These are phyloP conservation scores for Gonium pectorale DNA, from an alignment of 139 green algal genomes.

Conservation along the genomic window DNA sequence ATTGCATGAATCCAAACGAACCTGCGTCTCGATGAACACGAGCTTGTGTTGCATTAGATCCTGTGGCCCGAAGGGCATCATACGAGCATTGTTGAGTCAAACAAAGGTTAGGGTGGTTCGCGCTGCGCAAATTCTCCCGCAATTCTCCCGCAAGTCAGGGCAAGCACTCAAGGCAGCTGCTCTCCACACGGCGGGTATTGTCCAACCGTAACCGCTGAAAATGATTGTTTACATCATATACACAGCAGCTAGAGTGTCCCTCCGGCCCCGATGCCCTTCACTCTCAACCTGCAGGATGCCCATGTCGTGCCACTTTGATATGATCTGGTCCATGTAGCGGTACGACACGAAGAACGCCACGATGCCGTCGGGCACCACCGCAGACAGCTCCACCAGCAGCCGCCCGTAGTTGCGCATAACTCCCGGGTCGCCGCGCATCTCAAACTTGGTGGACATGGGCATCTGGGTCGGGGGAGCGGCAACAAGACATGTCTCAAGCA, in stretches of 20 bases:
- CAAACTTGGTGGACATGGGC: slow-evolving; percentile 92
- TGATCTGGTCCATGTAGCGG: slow-evolving; percentile 97
- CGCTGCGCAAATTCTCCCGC: too few relatives aligned
- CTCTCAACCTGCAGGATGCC: slow-evolving; percentile 90
- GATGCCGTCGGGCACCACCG: slow-evolving; percentile 88
- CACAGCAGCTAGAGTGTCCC: too few relatives aligned
- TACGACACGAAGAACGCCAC: slow-evolving; percentile 95
- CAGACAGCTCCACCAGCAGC: slow-evolving; percentile 92
- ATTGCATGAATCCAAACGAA: background rate
- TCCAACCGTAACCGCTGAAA: too few relatives aligned
- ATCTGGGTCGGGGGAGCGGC: slow-evolving; percentile 34
- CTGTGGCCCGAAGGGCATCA: too few relatives aligned
- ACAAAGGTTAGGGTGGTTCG: too few relatives aligned
- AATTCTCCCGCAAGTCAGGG: too few relatives aligned
- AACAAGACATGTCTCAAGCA: background rate
- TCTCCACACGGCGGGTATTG: too few relatives aligned
- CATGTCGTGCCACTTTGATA: slow-evolving; percentile 95
- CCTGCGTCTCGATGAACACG: slow-evolving; percentile 97
- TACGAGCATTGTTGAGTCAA: too few relatives aligned
- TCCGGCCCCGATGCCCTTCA: too few relatives aligned
- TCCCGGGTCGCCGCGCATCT: slow-evolving; percentile 84
- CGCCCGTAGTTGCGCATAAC: slow-evolving; percentile 93
- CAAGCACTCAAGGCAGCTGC: too few relatives aligned
- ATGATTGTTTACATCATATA: too few relatives aligned
- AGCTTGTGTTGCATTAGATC: slow-evolving; percentile 97